phyloP scores from a whole-genome alignment of 768 basidiomycete species.

The Russula vinacea region DNA sequence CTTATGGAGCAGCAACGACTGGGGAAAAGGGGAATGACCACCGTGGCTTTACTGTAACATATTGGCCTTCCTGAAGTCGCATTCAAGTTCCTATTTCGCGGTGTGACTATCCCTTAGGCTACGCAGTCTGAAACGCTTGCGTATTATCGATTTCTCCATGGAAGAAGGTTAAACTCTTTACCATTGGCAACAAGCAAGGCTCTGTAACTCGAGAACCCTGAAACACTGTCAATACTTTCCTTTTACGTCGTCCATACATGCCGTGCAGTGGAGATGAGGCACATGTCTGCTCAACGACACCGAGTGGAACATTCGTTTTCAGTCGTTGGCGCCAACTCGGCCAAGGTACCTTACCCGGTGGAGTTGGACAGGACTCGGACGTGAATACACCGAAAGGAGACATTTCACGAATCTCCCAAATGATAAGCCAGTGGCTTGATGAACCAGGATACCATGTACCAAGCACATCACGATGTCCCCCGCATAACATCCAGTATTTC shows the following conservation, averaged over 20 bases:
- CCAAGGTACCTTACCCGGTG: background rate
- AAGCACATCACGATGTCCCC: too few species aligned
- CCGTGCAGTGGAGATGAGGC: background rate
- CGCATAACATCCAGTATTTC: background rate
- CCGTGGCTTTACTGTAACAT: too few species aligned
- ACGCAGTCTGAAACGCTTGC: slow-evolving; percentile 4
- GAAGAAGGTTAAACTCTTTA: background rate
- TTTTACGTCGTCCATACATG: background rate
- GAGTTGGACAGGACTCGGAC: background rate
- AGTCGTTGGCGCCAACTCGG: background rate
- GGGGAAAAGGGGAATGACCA: background rate
- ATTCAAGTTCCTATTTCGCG: too few species aligned
- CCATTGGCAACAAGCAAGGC: background rate
- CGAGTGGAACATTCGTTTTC: background rate
- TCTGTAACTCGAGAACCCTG: background rate
- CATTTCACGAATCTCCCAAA: background rate
- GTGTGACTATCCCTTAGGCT: background rate
- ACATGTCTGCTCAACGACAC: background rate
- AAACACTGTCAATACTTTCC: background rate
- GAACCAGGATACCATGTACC: background rate
- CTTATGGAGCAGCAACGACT: background rate
- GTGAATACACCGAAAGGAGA: background rate
- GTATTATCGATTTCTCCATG: background rate
- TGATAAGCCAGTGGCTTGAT: background rate
- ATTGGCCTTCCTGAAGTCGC: background rate